A percentile compares a stretch with the other conserved stretches of the same genome.
Conservation (phyloP, 139 green algal species). For the Gonium pectorale region DNA sequence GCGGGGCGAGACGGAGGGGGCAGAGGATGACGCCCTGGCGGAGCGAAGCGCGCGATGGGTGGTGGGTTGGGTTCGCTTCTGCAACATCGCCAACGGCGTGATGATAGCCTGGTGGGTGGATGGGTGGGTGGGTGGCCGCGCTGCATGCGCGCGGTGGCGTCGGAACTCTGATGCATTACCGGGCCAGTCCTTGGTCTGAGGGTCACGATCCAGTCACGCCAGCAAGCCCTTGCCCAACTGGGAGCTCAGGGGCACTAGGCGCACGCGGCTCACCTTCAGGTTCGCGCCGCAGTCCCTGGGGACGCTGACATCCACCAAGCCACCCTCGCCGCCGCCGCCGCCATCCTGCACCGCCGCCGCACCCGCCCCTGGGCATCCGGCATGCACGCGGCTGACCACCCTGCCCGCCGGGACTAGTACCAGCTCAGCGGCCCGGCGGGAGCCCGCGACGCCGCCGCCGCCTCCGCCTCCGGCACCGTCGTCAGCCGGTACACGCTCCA, state of each 20-base stretch:
- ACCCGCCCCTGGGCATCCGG: not conserved
- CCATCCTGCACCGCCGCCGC: not conserved
- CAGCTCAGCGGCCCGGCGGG: constrained; percentile 21
- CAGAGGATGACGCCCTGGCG: no score
- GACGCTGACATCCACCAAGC: no score
- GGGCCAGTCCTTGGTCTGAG: not conserved
- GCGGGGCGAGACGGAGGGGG: constrained; percentile 53
- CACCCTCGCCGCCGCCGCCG: not conserved
- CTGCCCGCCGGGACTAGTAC: constrained; percentile 51
- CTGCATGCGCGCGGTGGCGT: no score
- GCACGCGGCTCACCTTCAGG: not conserved
- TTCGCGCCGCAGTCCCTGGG: not conserved
- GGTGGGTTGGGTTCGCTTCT: no score
- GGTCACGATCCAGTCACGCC: not conserved
- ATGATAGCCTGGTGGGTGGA: no score
- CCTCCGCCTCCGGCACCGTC: no score
- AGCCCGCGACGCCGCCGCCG: not conserved
- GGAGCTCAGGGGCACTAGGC: not conserved
- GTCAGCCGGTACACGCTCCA: constrained; percentile 47
- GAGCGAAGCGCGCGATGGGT: no score
- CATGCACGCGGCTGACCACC: constrained; percentile 19
- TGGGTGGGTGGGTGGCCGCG: constrained; percentile 54
- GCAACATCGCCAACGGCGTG: no score
- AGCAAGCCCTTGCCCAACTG: no score
- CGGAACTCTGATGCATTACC: not conserved